Evolutionary conservation across 352 stramenopile species (phyloP), one percentile per base, ranked within the genome.

Genomic region (Phytophthora fragariaefolia): DNA sequence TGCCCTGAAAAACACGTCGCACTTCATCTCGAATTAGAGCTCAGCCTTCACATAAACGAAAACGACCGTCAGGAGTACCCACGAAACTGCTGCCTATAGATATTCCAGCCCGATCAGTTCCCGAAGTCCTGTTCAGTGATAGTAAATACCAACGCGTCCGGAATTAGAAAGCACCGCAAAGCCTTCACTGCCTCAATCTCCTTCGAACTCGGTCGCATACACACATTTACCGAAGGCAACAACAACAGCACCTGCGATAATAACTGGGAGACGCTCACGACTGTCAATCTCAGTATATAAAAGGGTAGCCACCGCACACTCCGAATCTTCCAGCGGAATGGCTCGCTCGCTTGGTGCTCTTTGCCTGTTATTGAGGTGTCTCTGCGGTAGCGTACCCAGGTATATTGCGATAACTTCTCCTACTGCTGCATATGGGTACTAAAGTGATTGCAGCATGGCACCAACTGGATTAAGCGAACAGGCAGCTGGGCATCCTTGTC

Each of bases 11-110:
- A 66, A 18, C 64, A 71, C 63, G 32, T 70, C 57, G 52, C 63
- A 69, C 32, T 20, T 22, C 56, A 55, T 73, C 69, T 76, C 69
- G 69, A 76, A 76, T 76, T 76, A 73, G 69, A 73, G 58, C 38
- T 66, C 62, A 51, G 40, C 20, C 60, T 47, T 55, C 20, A 42
- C 52, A 58, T 45, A 27, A 46, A 58, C n/a, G 43, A 76, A 70
- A 76, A 63, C 63, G 32, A 76, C 64, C 63, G 52, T 38, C 51
- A 43, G 23, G 10, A 13, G 51, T 23, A 49, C 48, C n/a, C 32
- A 55, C 64, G 61, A 66, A 74, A 67, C 67, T 74, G 67, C 48
- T 63, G 34, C 24, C 32, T 61, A 58, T 58, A 22, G 34, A 60
- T 70, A 74, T 74, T 74, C 49, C 51, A 45, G 30, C 13, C 36